Conservation (phyloP, 345 rosid species). For the Raphanus raphanistrum region DNA sequence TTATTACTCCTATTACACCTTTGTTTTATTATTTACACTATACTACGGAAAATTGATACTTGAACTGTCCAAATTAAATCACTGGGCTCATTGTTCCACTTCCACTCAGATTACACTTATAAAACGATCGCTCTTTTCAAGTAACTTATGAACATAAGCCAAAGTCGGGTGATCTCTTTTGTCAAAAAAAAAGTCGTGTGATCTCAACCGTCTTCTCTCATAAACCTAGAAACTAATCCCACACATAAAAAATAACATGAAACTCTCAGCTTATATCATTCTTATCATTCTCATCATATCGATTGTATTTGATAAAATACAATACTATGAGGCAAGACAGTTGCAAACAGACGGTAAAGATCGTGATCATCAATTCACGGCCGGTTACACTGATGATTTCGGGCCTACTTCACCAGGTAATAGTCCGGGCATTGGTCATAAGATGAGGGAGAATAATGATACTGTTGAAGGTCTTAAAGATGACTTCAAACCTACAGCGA, state of each 20-base stretch:
- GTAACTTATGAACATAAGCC: conserved; percentile 8
- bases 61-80: conserved; percentile 31
- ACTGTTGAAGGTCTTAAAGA: conserved; percentile 22
- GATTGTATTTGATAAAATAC: neutral
- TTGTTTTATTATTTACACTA: neutral
- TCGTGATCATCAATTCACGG: conserved; percentile 22
- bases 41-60: conserved; percentile 17
- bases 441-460: conserved; percentile 10
- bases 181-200: neutral
- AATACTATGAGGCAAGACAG: conserved; percentile 19
- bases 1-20: conserved; percentile 3
- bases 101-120: conserved; percentile 38
- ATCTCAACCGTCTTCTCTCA: conserved; percentile 19
- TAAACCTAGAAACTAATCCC: neutral
- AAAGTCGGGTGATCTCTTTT: conserved; percentile 13
- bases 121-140: conserved; percentile 7
- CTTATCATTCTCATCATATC: conserved; percentile 11
- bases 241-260: conserved; percentile 16
- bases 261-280: conserved; percentile 15
- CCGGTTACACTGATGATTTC: conserved; percentile 32
- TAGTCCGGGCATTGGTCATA: conserved; percentile 50
- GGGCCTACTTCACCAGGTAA: conserved; percentile 47
- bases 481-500: conserved; percentile 42
- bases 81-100: conserved; percentile 29
- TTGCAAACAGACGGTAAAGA: conserved; percentile 11